Percentiles rank a stretch among this genome's conserved stretches.
phyloP scores from a whole-genome alignment of 495 filamentous ascomycete genomes.

The Aspergillus ellipticus region DNA sequence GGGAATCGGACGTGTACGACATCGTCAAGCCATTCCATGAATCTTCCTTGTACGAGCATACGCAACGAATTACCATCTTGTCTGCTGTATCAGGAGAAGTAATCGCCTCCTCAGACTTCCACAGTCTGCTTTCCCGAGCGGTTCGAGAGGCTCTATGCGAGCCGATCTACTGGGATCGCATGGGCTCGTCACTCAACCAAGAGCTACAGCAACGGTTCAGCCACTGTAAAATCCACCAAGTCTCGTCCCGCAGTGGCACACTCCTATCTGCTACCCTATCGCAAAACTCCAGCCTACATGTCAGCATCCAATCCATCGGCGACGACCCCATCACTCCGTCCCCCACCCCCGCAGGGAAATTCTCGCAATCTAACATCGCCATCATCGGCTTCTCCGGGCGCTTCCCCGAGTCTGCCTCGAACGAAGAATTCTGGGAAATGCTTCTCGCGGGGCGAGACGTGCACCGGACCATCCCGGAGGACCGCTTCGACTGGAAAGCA shows the following conservation, averaged over 20 bases:
- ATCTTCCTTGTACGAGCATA: conserved; percentile 27
- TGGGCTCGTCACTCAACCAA: background rate
- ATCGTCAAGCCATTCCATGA: conserved; percentile 40
- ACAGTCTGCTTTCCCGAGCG: background rate
- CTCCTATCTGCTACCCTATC: background rate
- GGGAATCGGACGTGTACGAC: conserved; percentile 51
- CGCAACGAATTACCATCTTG: conserved; percentile 53
- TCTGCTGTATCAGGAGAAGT: conserved; percentile 52
- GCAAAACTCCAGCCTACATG: background rate
- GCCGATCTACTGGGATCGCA: background rate
- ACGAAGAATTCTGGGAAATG: conserved; percentile 69
- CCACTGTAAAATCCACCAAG: background rate
- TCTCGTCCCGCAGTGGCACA: background rate
- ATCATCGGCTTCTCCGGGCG: conserved; percentile 74
- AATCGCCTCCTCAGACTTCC: conserved; percentile 15
- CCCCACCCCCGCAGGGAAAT: conserved; percentile 30
- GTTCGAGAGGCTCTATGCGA: background rate
- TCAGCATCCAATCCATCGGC: background rate
- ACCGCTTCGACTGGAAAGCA: conserved; percentile 72
- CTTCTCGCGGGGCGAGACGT: conserved; percentile 61
- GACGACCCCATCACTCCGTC: conserved; percentile 26
- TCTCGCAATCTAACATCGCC: conserved; percentile 51
- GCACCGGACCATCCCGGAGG: conserved; percentile 52
- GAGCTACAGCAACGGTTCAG: background rate
- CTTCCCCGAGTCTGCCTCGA: conserved; percentile 63